Percentiles rank a stretch among this genome's conserved stretches.
These are phyloP conservation scores for Pseudogymnoascus sp. DNA, from an alignment of 2,329 filamentous ascomycete genomes.

Conservation along the genomic window DNA sequence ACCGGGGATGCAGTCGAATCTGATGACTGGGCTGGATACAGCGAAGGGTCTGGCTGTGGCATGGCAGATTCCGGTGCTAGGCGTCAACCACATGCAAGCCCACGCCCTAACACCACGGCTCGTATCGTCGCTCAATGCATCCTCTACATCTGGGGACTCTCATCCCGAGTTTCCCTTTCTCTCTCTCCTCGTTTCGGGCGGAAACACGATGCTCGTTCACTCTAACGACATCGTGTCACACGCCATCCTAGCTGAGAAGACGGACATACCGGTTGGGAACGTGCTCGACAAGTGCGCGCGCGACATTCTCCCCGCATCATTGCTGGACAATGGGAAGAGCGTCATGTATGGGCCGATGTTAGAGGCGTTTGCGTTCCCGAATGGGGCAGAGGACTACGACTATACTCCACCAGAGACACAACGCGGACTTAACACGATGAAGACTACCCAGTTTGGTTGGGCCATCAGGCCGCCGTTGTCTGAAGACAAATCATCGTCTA, in stretches of 20 bases:
- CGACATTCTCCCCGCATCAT: slow-evolving; percentile 55
- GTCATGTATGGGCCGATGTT: slow-evolving; percentile 76
- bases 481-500: slow-evolving; percentile 35
- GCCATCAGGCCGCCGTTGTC: slow-evolving; percentile 58
- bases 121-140: slow-evolving; percentile 46
- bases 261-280: slow-evolving; percentile 84
- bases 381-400: slow-evolving; percentile 30
- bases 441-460: slow-evolving; percentile 52
- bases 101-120: slow-evolving; percentile 85
- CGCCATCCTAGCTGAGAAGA: slow-evolving; percentile 60
- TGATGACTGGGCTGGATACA: slow-evolving; percentile 69
- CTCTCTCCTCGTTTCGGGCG: slow-evolving; percentile 81
- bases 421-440: slow-evolving; percentile 45
- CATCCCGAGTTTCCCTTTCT: slow-evolving; percentile 70
- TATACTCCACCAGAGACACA: slow-evolving; percentile 44
- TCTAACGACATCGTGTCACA: slow-evolving; percentile 63
- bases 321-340: slow-evolving; percentile 46
- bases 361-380: slow-evolving; percentile 69
- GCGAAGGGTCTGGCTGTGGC: slow-evolving; percentile 82
- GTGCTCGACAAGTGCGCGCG: slow-evolving; percentile 82
- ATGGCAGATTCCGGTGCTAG: slow-evolving; percentile 75
- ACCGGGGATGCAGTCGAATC: slow-evolving; percentile 75
- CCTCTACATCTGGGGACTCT: slow-evolving; percentile 14
- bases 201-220: slow-evolving; percentile 79
- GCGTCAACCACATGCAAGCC: slow-evolving; percentile 95